phyloP scores from a whole-genome alignment of 352 stramenopile species.

The Saprolegnia parasitica region DNA sequence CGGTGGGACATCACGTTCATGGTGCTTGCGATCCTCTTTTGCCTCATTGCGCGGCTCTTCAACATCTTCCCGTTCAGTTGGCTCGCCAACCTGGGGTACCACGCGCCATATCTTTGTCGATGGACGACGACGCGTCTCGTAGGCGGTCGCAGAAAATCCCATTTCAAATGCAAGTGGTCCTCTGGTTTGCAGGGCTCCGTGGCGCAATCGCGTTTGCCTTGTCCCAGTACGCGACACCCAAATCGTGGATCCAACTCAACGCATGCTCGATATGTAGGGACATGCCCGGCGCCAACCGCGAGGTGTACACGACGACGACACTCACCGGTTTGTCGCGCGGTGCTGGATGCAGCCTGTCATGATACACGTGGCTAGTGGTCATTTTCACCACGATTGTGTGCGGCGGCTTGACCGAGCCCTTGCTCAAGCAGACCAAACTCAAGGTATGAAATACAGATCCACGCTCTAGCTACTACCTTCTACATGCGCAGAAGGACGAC shows the following conservation, averaged over 20 bases:
- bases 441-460: conserved; percentile 37
- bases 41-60: conserved; percentile 72
- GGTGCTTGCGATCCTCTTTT: conserved; percentile 86
- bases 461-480: background rate
- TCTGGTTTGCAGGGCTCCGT: conserved; percentile 86
- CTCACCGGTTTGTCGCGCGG: conserved; percentile 40
- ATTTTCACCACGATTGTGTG: conserved; percentile 97
- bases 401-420: conserved; percentile 85
- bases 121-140: background rate
- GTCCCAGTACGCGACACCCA: conserved; percentile 41
- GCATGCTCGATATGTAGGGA: too few species aligned
- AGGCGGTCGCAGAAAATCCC: conserved; percentile 54
- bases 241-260: background rate
- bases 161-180: conserved; percentile 87
- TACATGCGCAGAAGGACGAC: background rate
- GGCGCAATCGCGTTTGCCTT: conserved; percentile 89
- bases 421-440: conserved; percentile 76
- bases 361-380: conserved; percentile 55
- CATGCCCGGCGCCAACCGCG: conserved; percentile 91
- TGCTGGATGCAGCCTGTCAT: background rate
- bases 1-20: conserved; percentile 85
- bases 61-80: conserved; percentile 92
- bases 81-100: conserved; percentile 55
- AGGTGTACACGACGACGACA: conserved; percentile 76
- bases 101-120: background rate